phyloP scores from a whole-genome alignment of 169 alveolate genomes.

The Cryptosporidium baileyi region DNA sequence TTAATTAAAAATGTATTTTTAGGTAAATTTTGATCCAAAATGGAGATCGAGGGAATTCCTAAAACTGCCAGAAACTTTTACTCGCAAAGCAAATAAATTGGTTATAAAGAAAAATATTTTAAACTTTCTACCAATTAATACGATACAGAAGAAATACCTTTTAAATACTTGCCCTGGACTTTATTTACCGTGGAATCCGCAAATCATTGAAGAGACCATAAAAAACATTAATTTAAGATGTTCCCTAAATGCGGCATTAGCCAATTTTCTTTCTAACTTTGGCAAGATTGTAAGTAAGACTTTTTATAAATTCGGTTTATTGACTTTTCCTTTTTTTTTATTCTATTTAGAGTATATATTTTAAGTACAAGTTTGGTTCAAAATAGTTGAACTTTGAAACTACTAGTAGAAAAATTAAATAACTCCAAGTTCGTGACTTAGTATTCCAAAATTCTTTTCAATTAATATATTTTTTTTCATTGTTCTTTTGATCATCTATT shows the following conservation, averaged over 20 bases:
- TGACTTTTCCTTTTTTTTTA: neutral
- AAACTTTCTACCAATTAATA: too few species aligned
- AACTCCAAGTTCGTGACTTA: neutral
- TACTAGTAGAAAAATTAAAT: neutral
- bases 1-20: neutral
- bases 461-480: neutral
- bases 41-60: constrained; percentile 22
- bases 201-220: constrained; percentile 22
- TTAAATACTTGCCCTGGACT: neutral
- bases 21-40: constrained; percentile 7
- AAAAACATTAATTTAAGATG: neutral
- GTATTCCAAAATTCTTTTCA: neutral
- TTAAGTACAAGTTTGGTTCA: neutral
- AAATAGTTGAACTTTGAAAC: neutral
- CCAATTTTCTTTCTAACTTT: constrained; percentile 5
- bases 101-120: neutral
- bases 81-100: neutral
- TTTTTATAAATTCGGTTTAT: neutral
- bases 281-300: constrained; percentile 51
- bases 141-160: neutral
- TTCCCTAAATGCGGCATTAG: neutral
- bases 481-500: neutral
- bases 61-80: constrained; percentile 1
- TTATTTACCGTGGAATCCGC: constrained; percentile 25
- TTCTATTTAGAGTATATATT: neutral